Base-by-base conservation (phyloP, 208 protist species). In the Entamoeba moshkovskii region DNA sequence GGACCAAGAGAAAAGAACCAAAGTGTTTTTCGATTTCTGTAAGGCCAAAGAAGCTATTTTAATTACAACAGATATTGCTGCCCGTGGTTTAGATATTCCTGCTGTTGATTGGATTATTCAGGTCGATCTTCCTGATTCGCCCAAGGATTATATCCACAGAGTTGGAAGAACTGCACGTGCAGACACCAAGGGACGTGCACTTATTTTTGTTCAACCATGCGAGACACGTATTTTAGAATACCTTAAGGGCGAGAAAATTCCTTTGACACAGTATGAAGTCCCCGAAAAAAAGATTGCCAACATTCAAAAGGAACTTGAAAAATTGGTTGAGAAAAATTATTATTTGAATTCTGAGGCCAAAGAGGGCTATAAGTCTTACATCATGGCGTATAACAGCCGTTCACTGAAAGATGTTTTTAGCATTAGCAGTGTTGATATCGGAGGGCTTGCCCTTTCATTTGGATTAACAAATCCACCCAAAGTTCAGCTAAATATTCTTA, bases 41-140 rank as follows among this genome's bases (percentile, higher is more conserved):
- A 29, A 93, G 13, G 42, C 92, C 16, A 46, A 93, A 47, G 4
- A 42, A 25, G 46, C 29, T 25, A 73, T 93, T 18, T 42, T 93
- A 25, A 38, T 93, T 46, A 96, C 96, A 44, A 98, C 97, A 13
- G 97, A 98, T 96, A 96, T 98, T 5, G 97, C 97, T 38, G 95
- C 97, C 8, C 95, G 97, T 92, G 97, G 97, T 48, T 94, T 98
- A 0, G 97, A 98, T 95, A 97, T 98, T 73, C 95, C 94, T 45
- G 52, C 29, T n/a, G 94, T 95, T 45, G 95, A 95, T 52, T 95
- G 93, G 47, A 91, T 95, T 38, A 66, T 95, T 73, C 94, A 95
- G 33, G n/a, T 59, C 42, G 93, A 94, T 25, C 66, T 73, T 25
- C 66, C 93, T 25, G 59, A 47, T 48, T 25, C 46, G 44, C 52